These are phyloP conservation scores for Elaeis guineensis DNA, from an alignment of 176 grass and related monocot species.

Conservation along the genomic window DNA sequence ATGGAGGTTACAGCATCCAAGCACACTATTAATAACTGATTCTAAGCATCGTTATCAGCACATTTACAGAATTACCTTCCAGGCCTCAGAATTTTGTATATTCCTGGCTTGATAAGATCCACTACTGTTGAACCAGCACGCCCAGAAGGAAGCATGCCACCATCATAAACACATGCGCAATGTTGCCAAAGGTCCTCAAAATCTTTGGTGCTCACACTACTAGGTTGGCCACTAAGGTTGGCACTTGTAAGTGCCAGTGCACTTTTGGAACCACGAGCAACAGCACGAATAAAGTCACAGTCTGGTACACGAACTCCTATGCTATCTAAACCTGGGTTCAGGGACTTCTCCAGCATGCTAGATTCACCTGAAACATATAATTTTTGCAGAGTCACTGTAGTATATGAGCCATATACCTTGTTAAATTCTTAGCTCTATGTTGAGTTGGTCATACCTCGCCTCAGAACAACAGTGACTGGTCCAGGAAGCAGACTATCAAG, in stretches of 20 bases:
- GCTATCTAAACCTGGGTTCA: conserved; percentile 83
- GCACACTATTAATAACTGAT: no score
- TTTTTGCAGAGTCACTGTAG: no score
- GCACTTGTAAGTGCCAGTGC: conserved; percentile 90
- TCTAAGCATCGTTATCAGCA: not conserved
- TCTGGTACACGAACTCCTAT: conserved; percentile 80
- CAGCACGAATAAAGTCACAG: conserved; percentile 57
- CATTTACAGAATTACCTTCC: conserved; percentile 50
- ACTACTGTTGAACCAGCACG: conserved; percentile 91
- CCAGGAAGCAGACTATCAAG: conserved; percentile 81
- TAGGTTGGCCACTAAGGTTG: conserved; percentile 63
- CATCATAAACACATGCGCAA: conserved; percentile 81
- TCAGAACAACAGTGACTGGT: conserved; percentile 78
- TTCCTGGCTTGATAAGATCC: conserved; percentile 55
- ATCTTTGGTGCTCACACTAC: conserved; percentile 65
- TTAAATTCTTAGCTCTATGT: not conserved
- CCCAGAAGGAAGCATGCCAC: conserved; percentile 64
- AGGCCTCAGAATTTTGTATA: conserved; percentile 80
- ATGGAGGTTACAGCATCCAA: no score
- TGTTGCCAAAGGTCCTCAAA: conserved; percentile 72
- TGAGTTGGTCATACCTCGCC: conserved; percentile 54
- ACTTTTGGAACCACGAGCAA: conserved; percentile 69
- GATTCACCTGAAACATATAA: conserved; percentile 16
- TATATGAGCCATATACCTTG: no score
- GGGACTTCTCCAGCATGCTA: conserved; percentile 63